These are phyloP conservation scores for Puccinia novopanici DNA, from an alignment of 1,284 basidiomycete genomes.

Conservation along the genomic window DNA sequence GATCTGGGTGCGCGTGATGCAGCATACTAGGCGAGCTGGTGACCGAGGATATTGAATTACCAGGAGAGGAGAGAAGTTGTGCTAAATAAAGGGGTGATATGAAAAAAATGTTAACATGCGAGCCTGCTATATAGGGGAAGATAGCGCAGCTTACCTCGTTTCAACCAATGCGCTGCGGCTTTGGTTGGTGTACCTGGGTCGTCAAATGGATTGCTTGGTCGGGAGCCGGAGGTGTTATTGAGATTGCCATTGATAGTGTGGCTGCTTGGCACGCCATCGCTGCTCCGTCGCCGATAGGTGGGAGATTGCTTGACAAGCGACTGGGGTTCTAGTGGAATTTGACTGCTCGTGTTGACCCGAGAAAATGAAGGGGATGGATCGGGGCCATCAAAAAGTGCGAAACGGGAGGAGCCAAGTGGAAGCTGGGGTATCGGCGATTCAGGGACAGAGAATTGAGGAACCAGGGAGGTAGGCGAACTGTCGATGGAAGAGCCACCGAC, in stretches of 20 bases:
- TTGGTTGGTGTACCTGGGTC: conserved; percentile 49
- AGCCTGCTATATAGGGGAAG: not conserved
- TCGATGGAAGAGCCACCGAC: conserved; percentile 21
- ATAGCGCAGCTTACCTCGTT: conserved; percentile 28
- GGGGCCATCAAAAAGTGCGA: not conserved
- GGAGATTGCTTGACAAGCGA: conserved; percentile 19
- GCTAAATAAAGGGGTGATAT: conserved; percentile 3
- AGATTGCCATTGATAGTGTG: not conserved
- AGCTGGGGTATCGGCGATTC: conserved; percentile 12
- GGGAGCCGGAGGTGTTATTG: not conserved
- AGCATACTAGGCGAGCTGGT: conserved; percentile 43
- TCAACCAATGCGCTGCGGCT: conserved; percentile 34
- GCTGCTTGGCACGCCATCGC: conserved; percentile 30
- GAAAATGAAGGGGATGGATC: conserved; percentile 24
- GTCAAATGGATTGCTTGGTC: conserved; percentile 10
- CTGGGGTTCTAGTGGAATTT: not conserved
- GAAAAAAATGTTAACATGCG: not conserved
- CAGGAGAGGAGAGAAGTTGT: conserved; percentile 43
- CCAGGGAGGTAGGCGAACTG: conserved; percentile 12
- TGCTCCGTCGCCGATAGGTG: conserved; percentile 32
- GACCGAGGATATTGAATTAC: conserved; percentile 36
- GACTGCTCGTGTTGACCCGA: not conserved
- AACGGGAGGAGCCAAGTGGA: not conserved
- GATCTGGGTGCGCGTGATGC: not conserved
- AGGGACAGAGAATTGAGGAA: not conserved